phyloP scores from a whole-genome alignment of 768 basidiomycete genomes.

The Pleurotus tuber-regium region DNA sequence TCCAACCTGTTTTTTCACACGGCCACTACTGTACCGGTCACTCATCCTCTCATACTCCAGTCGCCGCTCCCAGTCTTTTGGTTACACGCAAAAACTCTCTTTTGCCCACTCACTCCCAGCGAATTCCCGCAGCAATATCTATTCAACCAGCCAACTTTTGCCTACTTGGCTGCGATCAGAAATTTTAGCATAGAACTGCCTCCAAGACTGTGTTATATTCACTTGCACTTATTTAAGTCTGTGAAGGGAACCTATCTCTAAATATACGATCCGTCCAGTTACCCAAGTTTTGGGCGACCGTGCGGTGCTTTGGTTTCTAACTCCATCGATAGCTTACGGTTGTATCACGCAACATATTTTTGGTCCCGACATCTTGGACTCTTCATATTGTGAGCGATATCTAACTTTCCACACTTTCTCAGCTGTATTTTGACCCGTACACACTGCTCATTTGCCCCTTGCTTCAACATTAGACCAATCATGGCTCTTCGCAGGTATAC shows the following conservation, averaged over 20 bases:
- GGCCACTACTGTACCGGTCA: constrained; percentile 4
- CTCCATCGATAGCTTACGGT: constrained; percentile 6
- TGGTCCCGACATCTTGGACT: constrained; percentile 2
- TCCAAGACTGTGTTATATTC: neutral
- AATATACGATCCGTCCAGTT: constrained; percentile 1
- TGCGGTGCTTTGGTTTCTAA: constrained; percentile 1
- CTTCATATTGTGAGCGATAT: too few relatives aligned
- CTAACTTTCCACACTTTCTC: too few relatives aligned
- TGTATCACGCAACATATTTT: constrained; percentile 3
- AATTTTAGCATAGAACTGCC: neutral
- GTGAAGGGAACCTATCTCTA: neutral
- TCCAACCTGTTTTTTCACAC: constrained; percentile 2
- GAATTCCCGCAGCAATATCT: neutral
- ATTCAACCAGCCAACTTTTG: neutral
- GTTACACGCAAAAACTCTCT: neutral
- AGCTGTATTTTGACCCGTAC: too few relatives aligned
- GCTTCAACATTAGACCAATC: too few relatives aligned
- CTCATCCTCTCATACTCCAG: neutral
- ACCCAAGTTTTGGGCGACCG: constrained; percentile 4
- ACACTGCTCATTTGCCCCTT: too few relatives aligned
- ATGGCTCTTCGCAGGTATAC: constrained; percentile 61
- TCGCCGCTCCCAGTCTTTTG: constrained; percentile 8
- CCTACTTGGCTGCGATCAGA: neutral
- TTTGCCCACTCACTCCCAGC: neutral
- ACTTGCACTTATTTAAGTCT: neutral